Base-by-base conservation (phyloP, 106 monocot species). In the Xerophyta viscosa region DNA sequence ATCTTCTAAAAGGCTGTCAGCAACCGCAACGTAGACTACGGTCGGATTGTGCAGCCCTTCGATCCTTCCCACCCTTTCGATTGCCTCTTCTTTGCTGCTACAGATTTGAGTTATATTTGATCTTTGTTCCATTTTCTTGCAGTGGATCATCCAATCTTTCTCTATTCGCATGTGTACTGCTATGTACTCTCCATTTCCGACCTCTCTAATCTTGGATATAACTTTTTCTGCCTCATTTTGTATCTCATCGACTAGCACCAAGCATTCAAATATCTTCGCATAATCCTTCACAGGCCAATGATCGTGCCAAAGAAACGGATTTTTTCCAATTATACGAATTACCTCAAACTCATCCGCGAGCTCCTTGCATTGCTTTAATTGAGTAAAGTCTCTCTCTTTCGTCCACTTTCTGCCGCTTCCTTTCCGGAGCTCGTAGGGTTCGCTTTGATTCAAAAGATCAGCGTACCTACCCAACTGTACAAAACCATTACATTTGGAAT, bases 121-220 rank as follows among this genome's bases (percentile, higher is more conserved):
- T 60, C 74, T 82, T 31, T 67, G 82, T 65, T 99, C 98, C 20
- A 84, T 54, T 12, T 99, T 90, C 69, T 80, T 86, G 44, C 98
- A 99, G 57, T 99, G 98, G 20, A 99, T 79, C 98, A 83, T 99
- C 89, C 98, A 99, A 51, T 99, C 98, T 47, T 86, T 86, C 48
- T 99, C 98, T 19, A 99, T 83, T 39, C 90, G 76, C 98, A 99
- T 86, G 54, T 99, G 98, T 42, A 99, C 79, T 21, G 86, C 98
- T 25, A 99, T 46, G 29, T 86, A 99, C 1, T 85, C 71, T 19
- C 71, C 64, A 21, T 31, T 10, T 8, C 79, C 69, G 17, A 52
- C 20, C 24, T 78, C 67, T 80, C 44, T 69, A 54, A 99, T 82
- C 69, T 77, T 86, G 8, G 72, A 62, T 57, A 90, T 77, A 24